Evolutionary conservation across 148 eudicot genomes (phyloP).

Genomic region (Rhododendron mucronatum): DNA sequence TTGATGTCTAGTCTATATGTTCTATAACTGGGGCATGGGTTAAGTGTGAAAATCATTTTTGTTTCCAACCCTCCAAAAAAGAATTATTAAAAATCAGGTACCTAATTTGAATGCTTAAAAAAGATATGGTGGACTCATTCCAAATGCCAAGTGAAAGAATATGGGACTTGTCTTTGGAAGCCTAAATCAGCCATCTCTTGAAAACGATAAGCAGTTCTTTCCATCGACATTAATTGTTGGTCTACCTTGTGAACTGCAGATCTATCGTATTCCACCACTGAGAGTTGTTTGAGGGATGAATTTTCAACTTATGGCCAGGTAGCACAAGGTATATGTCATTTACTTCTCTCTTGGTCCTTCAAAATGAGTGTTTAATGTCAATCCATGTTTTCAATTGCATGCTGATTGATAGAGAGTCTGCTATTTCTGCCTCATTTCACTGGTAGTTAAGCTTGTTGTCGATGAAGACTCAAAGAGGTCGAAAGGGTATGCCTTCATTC

Average conservation of each 20-base stretch:
- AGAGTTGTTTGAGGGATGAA: slow-evolving; percentile 27
- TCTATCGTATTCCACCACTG: slow-evolving; percentile 31
- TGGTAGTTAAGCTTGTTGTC: slow-evolving; percentile 31
- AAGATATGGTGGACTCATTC: neutral
- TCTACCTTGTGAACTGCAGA: slow-evolving; percentile 22
- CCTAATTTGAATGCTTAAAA: no score
- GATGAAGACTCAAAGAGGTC: slow-evolving; percentile 33
- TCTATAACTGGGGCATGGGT: neutral
- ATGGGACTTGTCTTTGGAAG: neutral
- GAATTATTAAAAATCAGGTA: neutral
- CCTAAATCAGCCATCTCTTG: neutral
- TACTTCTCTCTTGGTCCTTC: neutral
- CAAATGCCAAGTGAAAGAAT: neutral
- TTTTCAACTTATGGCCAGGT: slow-evolving; percentile 41
- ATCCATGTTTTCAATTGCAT: neutral
- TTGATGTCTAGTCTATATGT: neutral
- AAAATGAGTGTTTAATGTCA: neutral
- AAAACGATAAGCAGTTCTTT: neutral
- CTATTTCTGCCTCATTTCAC: neutral
- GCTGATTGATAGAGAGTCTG: neutral
- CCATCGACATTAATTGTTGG: neutral
- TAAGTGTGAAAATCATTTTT: neutral
- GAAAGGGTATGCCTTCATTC: slow-evolving; percentile 48
- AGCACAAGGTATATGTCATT: slow-evolving; percentile 32
- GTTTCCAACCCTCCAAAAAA: neutral